Conservation (phyloP, 1,284 basidiomycete species). For the Fomitiporia mediterranea region DNA sequence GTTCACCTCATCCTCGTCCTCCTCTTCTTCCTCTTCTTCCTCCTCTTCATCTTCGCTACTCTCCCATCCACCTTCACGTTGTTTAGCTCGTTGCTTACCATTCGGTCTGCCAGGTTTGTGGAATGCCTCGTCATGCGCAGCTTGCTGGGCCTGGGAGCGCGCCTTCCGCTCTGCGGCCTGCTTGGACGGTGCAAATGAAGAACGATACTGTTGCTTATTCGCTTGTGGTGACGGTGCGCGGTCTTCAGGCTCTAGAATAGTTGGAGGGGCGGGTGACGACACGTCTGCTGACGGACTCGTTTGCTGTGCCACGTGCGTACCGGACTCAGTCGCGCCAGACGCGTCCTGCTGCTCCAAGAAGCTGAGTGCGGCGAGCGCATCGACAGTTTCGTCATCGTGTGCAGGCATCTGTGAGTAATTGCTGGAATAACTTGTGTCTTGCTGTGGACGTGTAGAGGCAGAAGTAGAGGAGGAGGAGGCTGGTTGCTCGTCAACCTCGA, state of each 20-base stretch:
- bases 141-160: constrained; percentile 76
- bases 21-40: constrained; percentile 72
- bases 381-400: constrained; percentile 50
- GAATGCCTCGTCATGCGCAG: constrained; percentile 67
- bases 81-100: constrained; percentile 47
- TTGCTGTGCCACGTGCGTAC: constrained; percentile 23
- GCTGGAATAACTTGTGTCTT: constrained; percentile 14
- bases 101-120: constrained; percentile 69
- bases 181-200: constrained; percentile 81
- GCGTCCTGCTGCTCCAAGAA: constrained; percentile 61
- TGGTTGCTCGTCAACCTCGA: constrained; percentile 12
- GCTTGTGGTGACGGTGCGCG: constrained; percentile 15
- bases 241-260: constrained; percentile 19
- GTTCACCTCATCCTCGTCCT: constrained; percentile 54
- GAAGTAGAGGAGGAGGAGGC: neutral
- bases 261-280: constrained; percentile 5
- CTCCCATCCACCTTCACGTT: constrained; percentile 46
- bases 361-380: constrained; percentile 71
- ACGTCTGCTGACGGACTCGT: constrained; percentile 6
- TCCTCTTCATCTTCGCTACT: constrained; percentile 75
- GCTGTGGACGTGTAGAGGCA: neutral
- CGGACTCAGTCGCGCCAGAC: constrained; percentile 22
- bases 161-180: constrained; percentile 79
- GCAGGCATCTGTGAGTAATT: constrained; percentile 15
- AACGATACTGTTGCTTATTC: constrained; percentile 45